phyloP scores from a whole-genome alignment of 768 basidiomycete genomes.

The Mrakia frigida region DNA sequence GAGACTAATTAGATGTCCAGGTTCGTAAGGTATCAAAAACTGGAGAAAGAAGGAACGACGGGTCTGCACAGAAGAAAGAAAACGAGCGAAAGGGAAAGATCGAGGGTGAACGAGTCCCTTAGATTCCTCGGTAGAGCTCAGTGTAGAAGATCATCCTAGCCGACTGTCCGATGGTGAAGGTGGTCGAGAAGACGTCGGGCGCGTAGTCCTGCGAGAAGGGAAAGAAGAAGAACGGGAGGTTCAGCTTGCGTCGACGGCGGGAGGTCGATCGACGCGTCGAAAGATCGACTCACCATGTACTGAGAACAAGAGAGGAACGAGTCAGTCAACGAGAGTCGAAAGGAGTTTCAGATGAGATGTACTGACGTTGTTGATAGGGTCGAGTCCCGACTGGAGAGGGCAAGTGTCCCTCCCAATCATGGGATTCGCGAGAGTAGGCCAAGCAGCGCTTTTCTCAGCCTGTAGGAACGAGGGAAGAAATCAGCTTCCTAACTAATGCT shows the following conservation, averaged over 20 bases:
- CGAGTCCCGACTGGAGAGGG: neutral
- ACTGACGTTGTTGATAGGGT: neutral
- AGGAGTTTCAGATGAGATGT: neutral
- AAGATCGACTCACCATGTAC: neutral
- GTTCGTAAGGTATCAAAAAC: too few relatives aligned
- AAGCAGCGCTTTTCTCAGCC: neutral
- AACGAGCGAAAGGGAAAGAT: too few relatives aligned
- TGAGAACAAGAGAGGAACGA: too few relatives aligned
- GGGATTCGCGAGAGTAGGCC: neutral
- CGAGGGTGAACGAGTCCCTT: too few relatives aligned
- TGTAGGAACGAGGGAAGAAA: neutral
- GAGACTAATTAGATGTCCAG: too few relatives aligned
- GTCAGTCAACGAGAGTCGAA: neutral
- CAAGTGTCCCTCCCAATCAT: neutral
- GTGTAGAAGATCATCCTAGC: neutral
- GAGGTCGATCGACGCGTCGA: neutral
- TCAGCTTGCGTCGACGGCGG: neutral
- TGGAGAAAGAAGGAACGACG: too few relatives aligned
- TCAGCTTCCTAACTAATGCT: neutral
- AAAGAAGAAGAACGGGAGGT: neutral
- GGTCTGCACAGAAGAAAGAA: too few relatives aligned
- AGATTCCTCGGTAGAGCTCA: neutral
- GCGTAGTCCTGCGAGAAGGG: neutral
- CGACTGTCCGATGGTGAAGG: neutral
- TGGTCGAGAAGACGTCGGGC: neutral